Evolutionary conservation across 108 stramenopile species (phyloP), one percentile per base, ranked within the genome.

Genomic region (Hondaea fermentalgiana): DNA sequence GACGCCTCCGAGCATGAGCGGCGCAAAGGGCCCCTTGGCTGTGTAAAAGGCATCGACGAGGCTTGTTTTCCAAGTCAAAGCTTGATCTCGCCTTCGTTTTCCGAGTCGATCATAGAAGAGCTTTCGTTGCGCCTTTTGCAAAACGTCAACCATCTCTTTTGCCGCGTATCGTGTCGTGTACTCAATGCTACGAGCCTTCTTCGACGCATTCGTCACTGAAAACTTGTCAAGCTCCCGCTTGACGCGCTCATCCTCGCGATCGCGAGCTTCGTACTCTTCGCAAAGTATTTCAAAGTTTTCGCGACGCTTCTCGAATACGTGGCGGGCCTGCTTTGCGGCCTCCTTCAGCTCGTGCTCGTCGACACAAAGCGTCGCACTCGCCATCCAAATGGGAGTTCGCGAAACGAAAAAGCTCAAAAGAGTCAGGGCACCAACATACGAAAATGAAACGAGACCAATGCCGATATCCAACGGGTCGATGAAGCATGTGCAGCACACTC

Each of bases 1-100:
- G n/a, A 6, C 45, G 45, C 76, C 76, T 6, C 76, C 76, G 3
- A 83, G 76, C 45, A 35, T 25, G 49, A 83, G 51, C n/a, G 76
- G 76, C n/a, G 76, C 76, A 21, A 47, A 83, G n/a, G 76, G 76
- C 25, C 76, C 76, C 51, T 83, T 83, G 76, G 43, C 76, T 17
- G 49, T 83, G 49, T 53, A 83, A 53, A 83, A 83, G n/a, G 76
- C 76, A 23, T 83, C 76, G n/a, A 8, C 10, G 0, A 83, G 49
- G 76, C 76, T 83, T 12, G 76, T 83, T 12, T 45, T 10, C 14
- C 14, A 17, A 12, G 45, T 53, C 10, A 83, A 45, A 14, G 45
- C 76, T 12, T 28, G 45, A 23, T 83, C 76, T 6, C 51, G 19
- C 12, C 76, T 43, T 17, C 17, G 76, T 53, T 83, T 83, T 10